These are phyloP conservation scores for Avena sativa DNA, from an alignment of 176 grass and related monocot genomes.

Conservation along the genomic window DNA sequence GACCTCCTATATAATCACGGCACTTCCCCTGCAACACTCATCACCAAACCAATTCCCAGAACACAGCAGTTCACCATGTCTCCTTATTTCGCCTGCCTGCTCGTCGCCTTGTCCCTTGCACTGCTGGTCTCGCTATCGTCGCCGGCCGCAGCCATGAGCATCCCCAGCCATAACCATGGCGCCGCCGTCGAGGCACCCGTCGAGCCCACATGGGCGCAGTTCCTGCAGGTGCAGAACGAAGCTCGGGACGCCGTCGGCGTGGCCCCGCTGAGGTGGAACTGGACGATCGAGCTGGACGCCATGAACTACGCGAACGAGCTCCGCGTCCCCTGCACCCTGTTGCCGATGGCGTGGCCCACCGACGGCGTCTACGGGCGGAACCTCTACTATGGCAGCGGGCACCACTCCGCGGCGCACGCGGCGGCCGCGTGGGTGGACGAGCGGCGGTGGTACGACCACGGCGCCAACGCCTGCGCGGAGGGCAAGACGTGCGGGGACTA, in stretches of 20 bases:
- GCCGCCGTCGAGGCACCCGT: neutral
- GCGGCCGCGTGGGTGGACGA: neutral
- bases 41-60: neutral
- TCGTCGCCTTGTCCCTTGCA: neutral
- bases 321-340: neutral
- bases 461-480: neutral
- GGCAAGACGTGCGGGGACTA: constrained; percentile 35
- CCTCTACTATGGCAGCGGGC: constrained; percentile 3
- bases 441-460: constrained; percentile 39
- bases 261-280: constrained; percentile 33
- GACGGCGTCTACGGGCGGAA: constrained; percentile 33
- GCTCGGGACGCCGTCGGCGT: constrained; percentile 5
- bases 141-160: neutral
- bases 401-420: neutral
- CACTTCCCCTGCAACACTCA: neutral
- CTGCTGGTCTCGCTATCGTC: neutral
- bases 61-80: constrained; percentile 20
- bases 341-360: neutral
- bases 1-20: neutral
- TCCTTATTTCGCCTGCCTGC: neutral
- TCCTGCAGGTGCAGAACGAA: constrained; percentile 38
- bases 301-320: constrained; percentile 9
- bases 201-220: neutral
- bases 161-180: neutral
- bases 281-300: constrained; percentile 32